Conservation (phyloP, 2,329 filamentous ascomycete genomes). For the Microdochium paspali region DNA sequence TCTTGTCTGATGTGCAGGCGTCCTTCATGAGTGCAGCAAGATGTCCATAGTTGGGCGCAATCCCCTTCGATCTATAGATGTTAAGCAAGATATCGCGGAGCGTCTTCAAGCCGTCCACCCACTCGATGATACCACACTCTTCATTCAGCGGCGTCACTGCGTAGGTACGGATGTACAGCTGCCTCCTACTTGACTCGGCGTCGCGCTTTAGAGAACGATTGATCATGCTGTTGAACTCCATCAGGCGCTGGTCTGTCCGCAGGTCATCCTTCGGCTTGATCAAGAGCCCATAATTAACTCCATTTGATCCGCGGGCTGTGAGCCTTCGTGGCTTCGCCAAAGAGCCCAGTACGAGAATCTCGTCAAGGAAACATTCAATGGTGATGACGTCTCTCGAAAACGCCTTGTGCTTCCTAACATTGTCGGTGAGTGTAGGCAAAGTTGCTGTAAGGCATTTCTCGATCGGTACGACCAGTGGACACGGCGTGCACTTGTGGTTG, state of each 20-base stretch:
- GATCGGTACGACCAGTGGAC: constrained; percentile 78
- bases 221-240: constrained; percentile 99
- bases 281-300: constrained; percentile 77
- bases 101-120: constrained; percentile 93
- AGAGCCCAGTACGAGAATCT: constrained; percentile 83
- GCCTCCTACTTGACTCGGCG: constrained; percentile 78
- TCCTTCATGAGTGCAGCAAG: constrained; percentile 57
- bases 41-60: constrained; percentile 59
- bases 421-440: constrained; percentile 65
- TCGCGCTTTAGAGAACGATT: constrained; percentile 90
- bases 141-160: constrained; percentile 95
- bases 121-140: constrained; percentile 96
- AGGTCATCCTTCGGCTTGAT: constrained; percentile 98
- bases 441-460: constrained; percentile 77
- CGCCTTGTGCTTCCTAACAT: constrained; percentile 67
- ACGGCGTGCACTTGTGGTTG: constrained; percentile 75
- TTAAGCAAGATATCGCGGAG: constrained; percentile 82
- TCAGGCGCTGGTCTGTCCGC: constrained; percentile 91
- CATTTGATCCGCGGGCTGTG: constrained; percentile 80
- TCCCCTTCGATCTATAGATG: constrained; percentile 66
- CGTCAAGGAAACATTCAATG: constrained; percentile 71
- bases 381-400: constrained; percentile 83
- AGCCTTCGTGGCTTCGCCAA: constrained; percentile 88
- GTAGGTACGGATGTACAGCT: constrained; percentile 94
- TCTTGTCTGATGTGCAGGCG: constrained; percentile 45